These are phyloP conservation scores for Chlorella sp. DNA, from an alignment of 139 green algal species.

Conservation along the genomic window DNA sequence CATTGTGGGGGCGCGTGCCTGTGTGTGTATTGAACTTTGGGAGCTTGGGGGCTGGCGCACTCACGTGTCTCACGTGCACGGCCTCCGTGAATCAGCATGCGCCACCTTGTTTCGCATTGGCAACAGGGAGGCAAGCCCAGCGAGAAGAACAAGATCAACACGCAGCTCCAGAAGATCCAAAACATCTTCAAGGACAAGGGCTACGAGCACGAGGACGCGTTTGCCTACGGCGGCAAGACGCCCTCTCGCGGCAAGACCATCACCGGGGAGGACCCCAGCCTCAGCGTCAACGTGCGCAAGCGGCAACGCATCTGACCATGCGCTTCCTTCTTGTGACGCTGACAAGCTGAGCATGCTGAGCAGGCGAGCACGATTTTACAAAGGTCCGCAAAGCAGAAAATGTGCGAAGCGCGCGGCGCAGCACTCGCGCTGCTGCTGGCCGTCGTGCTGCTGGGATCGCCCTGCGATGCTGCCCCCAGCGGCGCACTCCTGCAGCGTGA, in stretches of 20 bases:
- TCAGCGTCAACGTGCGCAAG: background rate
- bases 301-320: constrained; percentile 3
- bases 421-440: too few relatives aligned
- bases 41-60: too few relatives aligned
- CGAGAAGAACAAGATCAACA: constrained; percentile 58
- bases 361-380: too few relatives aligned
- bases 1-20: background rate
- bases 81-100: background rate
- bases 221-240: constrained; percentile 10
- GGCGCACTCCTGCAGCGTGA: background rate
- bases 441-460: too few relatives aligned
- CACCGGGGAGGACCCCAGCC: constrained; percentile 2
- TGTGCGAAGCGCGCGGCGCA: too few relatives aligned
- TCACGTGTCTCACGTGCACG: too few relatives aligned
- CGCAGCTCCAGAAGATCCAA: constrained; percentile 66
- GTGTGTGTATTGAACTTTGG: too few relatives aligned
- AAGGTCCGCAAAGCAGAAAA: too few relatives aligned
- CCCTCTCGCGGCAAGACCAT: constrained; percentile 1
- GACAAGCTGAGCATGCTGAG: too few relatives aligned
- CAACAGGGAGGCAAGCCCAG: background rate
- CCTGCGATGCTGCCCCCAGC: too few relatives aligned
- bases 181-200: constrained; percentile 60
- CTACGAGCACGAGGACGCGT: constrained; percentile 42
- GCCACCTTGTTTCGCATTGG: background rate
- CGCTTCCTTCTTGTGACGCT: too few relatives aligned